phyloP scores from a whole-genome alignment of 345 rosid species.

The Hibiscus syriacus region DNA sequence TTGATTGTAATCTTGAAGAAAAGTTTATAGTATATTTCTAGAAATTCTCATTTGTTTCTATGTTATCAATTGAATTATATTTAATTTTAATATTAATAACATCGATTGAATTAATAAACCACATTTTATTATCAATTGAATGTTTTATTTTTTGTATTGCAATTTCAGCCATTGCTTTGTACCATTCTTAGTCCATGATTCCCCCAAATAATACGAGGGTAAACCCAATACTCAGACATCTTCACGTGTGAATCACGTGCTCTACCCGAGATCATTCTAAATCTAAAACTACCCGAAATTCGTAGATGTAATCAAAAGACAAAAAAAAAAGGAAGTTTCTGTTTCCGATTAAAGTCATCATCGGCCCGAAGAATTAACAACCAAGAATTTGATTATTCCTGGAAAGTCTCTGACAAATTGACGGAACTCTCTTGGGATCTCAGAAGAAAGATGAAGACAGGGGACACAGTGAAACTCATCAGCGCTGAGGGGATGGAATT shows the following conservation, averaged over 20 bases:
- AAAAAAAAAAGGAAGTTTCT: not conserved
- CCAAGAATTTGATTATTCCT: not conserved
- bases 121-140: no score
- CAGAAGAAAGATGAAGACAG: conserved; percentile 37
- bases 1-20: no score
- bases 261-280: not conserved
- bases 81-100: no score
- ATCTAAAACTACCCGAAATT: not conserved
- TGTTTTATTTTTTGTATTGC: no score
- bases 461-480: conserved; percentile 68
- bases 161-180: no score
- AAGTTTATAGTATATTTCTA: no score
- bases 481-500: conserved; percentile 81
- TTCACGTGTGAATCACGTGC: not conserved
- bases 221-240: not conserved
- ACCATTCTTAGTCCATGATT: not conserved
- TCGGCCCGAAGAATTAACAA: not conserved
- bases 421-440: not conserved
- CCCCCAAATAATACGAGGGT: not conserved
- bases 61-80: no score
- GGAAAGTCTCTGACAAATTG: not conserved
- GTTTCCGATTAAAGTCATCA: not conserved
- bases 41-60: no score
- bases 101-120: no score
- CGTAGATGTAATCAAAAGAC: not conserved